Percentiles rank a stretch among this genome's conserved stretches.
phyloP scores from a whole-genome alignment of 202 grass and related monocot species.

The Saccharum hybrid region DNA sequence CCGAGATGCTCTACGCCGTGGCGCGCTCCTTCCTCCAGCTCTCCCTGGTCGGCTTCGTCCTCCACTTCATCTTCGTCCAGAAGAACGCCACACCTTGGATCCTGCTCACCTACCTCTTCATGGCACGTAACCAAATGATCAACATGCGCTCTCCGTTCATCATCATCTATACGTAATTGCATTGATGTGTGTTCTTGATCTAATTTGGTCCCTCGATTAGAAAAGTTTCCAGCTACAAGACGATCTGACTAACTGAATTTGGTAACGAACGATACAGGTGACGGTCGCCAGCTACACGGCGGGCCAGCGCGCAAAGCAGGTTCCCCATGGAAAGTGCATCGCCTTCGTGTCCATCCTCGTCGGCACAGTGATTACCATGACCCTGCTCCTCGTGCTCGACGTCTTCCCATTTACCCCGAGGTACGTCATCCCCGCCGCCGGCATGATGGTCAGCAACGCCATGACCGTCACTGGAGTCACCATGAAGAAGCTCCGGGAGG shows the following conservation, averaged over 20 bases:
- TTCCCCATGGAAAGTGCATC: slow-evolving; percentile 59
- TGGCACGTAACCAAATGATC: slow-evolving; percentile 24
- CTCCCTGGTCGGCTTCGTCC: slow-evolving; percentile 77
- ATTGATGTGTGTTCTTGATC: no score
- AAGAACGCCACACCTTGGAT: slow-evolving; percentile 56
- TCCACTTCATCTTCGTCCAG: slow-evolving; percentile 84
- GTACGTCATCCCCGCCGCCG: slow-evolving; percentile 69
- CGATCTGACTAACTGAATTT: no score
- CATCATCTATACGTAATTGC: no score
- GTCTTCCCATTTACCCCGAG: slow-evolving; percentile 69
- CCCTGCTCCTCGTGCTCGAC: slow-evolving; percentile 56
- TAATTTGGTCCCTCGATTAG: no score
- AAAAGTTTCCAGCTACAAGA: no score
- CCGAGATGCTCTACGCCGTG: slow-evolving; percentile 78
- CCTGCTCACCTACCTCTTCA: slow-evolving; percentile 83
- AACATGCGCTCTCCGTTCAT: no score
- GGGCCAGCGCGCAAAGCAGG: slow-evolving; percentile 61
- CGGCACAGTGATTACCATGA: slow-evolving; percentile 67
- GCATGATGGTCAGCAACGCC: slow-evolving; percentile 77
- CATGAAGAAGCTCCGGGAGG: slow-evolving; percentile 79
- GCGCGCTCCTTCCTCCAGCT: slow-evolving; percentile 77
- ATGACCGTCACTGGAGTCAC: slow-evolving; percentile 80
- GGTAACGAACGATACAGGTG: no score
- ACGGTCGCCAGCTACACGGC: slow-evolving; percentile 77
- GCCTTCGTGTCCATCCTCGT: slow-evolving; percentile 60